phyloP scores from a whole-genome alignment of 352 stramenopile genomes.

The Pythium dissotocum region DNA sequence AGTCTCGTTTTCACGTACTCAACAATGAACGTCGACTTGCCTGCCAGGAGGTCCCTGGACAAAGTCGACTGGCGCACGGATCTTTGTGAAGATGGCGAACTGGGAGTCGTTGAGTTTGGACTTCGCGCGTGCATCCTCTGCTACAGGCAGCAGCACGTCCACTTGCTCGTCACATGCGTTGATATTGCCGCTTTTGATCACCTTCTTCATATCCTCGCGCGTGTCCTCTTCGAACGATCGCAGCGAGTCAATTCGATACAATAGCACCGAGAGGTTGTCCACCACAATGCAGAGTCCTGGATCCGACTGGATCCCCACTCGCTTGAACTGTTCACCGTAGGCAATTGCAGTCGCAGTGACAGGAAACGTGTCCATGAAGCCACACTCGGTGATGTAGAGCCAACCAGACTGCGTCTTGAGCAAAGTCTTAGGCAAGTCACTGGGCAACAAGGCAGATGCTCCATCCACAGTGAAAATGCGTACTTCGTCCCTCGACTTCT shows the following conservation, averaged over 20 bases:
- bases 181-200: background rate
- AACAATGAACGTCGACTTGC: slow-evolving; percentile 13
- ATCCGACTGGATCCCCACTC: background rate
- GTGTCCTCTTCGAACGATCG: background rate
- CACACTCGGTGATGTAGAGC: background rate
- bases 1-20: background rate
- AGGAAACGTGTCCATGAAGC: background rate
- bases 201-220: background rate
- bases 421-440: background rate
- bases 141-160: background rate
- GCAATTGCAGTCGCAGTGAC: background rate
- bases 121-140: background rate
- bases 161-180: background rate
- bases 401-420: background rate
- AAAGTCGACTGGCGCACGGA: slow-evolving; percentile 1
- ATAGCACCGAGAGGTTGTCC: background rate
- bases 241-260: slow-evolving; percentile 5
- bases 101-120: slow-evolving; percentile 1
- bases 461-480: background rate
- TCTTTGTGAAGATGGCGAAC: background rate
- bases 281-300: too few species aligned
- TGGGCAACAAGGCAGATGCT: background rate
- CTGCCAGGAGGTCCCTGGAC: slow-evolving; percentile 7
- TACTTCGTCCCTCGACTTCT: background rate
- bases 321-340: background rate